Evolutionary conservation across 805 yeast species (phyloP).

Genomic region (Myxozyma neglecta): DNA sequence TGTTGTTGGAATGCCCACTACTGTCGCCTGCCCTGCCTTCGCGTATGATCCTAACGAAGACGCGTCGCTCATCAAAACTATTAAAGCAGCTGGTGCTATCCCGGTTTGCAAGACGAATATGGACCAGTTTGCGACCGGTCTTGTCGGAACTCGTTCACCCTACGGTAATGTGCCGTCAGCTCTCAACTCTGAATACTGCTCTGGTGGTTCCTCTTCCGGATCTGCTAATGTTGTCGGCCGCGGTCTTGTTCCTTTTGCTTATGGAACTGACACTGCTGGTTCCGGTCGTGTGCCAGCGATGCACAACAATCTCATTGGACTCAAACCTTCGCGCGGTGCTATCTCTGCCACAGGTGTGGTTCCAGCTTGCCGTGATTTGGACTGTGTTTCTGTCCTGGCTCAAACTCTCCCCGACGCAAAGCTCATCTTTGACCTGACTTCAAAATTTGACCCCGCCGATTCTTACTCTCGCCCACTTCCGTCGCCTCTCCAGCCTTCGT

Average conservation of each 20-base stretch:
- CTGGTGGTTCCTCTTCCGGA: conserved; percentile 96
- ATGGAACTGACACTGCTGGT: conserved; percentile 98
- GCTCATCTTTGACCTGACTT: conserved; percentile 64
- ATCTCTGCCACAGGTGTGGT: conserved; percentile 90
- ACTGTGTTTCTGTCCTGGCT: conserved; percentile 85
- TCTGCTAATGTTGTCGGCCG: conserved; percentile 86
- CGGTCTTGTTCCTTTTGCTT: conserved; percentile 82
- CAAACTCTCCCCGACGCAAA: conserved; percentile 82
- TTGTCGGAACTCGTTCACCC: conserved; percentile 93
- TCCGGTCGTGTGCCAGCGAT: conserved; percentile 99
- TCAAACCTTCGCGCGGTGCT: conserved; percentile 88
- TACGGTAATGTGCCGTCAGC: conserved; percentile 86
- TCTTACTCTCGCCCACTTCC: conserved; percentile 82
- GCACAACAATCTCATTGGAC: conserved; percentile 84
- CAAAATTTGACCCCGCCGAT: conserved; percentile 69
- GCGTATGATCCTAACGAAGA: conserved; percentile 68
- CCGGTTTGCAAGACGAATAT: conserved; percentile 90
- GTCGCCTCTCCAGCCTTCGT: conserved; percentile 57
- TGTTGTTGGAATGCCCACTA: conserved; percentile 77
- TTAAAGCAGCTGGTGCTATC: conserved; percentile 88
- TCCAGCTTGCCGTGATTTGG: conserved; percentile 96
- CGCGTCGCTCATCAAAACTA: conserved; percentile 70
- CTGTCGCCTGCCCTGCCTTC: conserved; percentile 93
- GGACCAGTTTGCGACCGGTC: conserved; percentile 97
- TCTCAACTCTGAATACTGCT: conserved; percentile 70